These are phyloP conservation scores for Avicennia marina DNA, from an alignment of 257 asterid genomes.

Conservation along the genomic window DNA sequence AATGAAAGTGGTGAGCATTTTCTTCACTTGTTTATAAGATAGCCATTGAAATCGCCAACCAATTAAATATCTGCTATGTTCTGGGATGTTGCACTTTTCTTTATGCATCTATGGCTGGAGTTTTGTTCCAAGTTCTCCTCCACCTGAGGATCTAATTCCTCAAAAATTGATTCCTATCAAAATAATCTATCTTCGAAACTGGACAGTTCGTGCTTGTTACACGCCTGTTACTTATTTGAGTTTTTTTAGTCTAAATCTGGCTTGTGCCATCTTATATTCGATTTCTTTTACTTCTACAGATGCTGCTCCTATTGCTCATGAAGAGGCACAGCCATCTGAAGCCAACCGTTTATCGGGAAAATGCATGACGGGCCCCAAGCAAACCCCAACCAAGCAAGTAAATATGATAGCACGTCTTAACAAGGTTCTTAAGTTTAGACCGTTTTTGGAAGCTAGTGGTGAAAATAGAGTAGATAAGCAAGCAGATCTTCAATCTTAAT, in stretches of 20 bases:
- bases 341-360: conserved; percentile 45
- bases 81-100: neutral
- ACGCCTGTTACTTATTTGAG: neutral
- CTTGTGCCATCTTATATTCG: neutral
- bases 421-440: conserved; percentile 66
- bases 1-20: conserved; percentile 62
- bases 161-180: neutral
- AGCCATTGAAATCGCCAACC: neutral
- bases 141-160: neutral
- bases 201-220: neutral
- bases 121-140: neutral
- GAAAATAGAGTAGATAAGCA: conserved; percentile 21
- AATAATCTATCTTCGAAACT: no score
- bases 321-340: conserved; percentile 58
- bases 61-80: neutral
- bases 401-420: conserved; percentile 51
- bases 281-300: conserved; percentile 32
- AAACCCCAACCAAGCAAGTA: conserved; percentile 40
- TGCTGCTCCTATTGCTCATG: conserved; percentile 30
- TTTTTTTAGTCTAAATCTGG: neutral
- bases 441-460: conserved; percentile 31
- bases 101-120: neutral
- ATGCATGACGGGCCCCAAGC: conserved; percentile 36
- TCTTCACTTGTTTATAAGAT: neutral
- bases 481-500: no score